These are phyloP conservation scores for Cardamine chenopodiifolia DNA, from an alignment of 345 rosid genomes.

Conservation along the genomic window DNA sequence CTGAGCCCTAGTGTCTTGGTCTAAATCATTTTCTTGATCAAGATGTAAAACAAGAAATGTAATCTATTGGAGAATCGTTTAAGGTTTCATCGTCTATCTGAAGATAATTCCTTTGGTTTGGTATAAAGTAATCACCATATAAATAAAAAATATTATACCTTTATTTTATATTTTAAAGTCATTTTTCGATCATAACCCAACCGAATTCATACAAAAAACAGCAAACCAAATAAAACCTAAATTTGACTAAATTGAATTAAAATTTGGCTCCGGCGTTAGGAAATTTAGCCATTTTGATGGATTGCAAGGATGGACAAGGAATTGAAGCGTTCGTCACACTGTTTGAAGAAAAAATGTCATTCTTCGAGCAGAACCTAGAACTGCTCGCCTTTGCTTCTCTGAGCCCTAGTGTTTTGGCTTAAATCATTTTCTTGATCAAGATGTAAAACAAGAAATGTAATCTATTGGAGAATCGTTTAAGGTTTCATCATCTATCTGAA, in stretches of 20 bases:
- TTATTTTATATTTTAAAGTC: too few species aligned
- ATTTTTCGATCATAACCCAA: too few species aligned
- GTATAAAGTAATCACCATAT: too few species aligned
- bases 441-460: not conserved
- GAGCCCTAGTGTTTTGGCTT: constrained; percentile 38
- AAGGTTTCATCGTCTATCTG: too few species aligned
- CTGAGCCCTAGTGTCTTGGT: constrained; percentile 38
- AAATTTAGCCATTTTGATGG: constrained; percentile 40
- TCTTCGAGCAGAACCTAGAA: constrained; percentile 49
- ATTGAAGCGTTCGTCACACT: constrained; percentile 57
- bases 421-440: too few species aligned
- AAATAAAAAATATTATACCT: too few species aligned
- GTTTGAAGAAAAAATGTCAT: constrained; percentile 45
- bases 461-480: too few species aligned
- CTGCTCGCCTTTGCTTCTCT: constrained; percentile 44
- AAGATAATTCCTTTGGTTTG: too few species aligned
- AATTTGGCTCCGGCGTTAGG: not conserved
- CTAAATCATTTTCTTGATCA: not conserved
- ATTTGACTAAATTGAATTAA: too few species aligned
- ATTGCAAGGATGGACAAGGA: constrained; percentile 46
- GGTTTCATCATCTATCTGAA: too few species aligned
- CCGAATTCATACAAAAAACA: too few species aligned
- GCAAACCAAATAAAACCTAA: too few species aligned
- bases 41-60: not conserved
- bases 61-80: not conserved